Evolutionary conservation across 305 asterid species (phyloP).

Genomic region (Fraxinus ornus): DNA sequence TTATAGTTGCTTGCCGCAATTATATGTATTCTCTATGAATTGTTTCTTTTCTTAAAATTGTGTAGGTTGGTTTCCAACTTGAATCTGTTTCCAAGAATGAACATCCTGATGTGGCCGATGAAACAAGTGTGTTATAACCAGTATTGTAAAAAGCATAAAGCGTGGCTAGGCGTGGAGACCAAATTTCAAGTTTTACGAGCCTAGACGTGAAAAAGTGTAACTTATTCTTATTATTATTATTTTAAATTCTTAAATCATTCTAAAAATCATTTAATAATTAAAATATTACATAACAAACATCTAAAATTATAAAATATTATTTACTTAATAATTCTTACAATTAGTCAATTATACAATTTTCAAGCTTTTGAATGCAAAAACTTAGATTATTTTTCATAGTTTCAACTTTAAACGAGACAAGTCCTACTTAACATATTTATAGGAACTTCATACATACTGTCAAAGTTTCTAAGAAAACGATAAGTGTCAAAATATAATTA

Average conservation of each 20-base stretch:
- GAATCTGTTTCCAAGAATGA: constrained; percentile 93
- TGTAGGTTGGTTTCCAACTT: constrained; percentile 73
- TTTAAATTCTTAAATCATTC: not conserved
- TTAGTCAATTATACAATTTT: too few species aligned
- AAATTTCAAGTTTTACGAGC: not conserved
- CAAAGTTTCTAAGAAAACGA: not conserved
- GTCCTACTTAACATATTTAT: too few species aligned
- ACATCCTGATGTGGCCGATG: constrained; percentile 99
- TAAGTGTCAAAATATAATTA: too few species aligned
- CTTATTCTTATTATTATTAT: too few species aligned
- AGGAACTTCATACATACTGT: not conserved
- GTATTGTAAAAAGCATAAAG: not conserved
- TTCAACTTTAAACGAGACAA: not conserved
- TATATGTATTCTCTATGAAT: not conserved
- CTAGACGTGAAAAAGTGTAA: not conserved
- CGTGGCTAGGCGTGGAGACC: too few species aligned
- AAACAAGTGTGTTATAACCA: constrained; percentile 56
- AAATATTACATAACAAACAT: not conserved
- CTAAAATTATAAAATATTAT: too few species aligned
- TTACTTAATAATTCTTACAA: too few species aligned
- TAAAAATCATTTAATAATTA: too few species aligned
- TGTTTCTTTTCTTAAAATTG: constrained; percentile 18
- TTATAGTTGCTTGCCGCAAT: not conserved
- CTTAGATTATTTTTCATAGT: not conserved
- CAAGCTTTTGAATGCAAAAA: too few species aligned